Percentiles rank a stretch among this genome's conserved stretches.
These are phyloP conservation scores for Aspergillus sp. DNA, from an alignment of 2,329 filamentous ascomycete species.

Conservation along the genomic window DNA sequence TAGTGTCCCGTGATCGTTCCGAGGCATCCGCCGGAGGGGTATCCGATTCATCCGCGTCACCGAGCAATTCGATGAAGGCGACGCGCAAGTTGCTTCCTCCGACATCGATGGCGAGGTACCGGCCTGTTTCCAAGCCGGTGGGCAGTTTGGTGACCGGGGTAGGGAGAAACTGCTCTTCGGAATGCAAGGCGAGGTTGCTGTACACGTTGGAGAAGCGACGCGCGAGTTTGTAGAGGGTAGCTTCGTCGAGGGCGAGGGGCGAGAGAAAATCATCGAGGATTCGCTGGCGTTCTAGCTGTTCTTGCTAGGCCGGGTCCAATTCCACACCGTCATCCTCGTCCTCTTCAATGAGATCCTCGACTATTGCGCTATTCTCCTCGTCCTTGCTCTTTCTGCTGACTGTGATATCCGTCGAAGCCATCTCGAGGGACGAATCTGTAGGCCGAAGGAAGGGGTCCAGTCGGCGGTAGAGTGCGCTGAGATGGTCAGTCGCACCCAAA, in stretches of 20 bases:
- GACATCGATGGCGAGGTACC: slow-evolving; percentile 57
- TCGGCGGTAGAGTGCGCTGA: background rate
- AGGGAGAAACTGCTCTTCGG: slow-evolving; percentile 48
- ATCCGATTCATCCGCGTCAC: slow-evolving; percentile 40
- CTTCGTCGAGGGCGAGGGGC: slow-evolving; percentile 42
- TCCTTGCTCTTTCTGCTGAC: slow-evolving; percentile 24
- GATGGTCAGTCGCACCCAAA: background rate
- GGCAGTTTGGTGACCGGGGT: slow-evolving; percentile 48
- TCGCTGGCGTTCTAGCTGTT: slow-evolving; percentile 31
- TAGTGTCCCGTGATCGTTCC: slow-evolving; percentile 42
- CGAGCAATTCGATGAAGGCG: slow-evolving; percentile 55
- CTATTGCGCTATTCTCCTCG: slow-evolving; percentile 27
- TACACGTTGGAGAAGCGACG: slow-evolving; percentile 47
- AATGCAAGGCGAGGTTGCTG: slow-evolving; percentile 43
- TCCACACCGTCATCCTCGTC: slow-evolving; percentile 34
- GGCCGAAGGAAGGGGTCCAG: background rate
- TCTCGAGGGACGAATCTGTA: slow-evolving; percentile 3
- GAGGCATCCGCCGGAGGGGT: slow-evolving; percentile 28
- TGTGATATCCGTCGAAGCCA: slow-evolving; percentile 25
- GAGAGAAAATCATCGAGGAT: slow-evolving; percentile 41
- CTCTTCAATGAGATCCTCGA: slow-evolving; percentile 33
- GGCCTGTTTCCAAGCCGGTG: slow-evolving; percentile 53
- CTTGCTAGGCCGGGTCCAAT: slow-evolving; percentile 27
- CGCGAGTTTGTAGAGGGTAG: slow-evolving; percentile 44
- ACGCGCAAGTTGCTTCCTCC: slow-evolving; percentile 57